Base-by-base conservation (phyloP, 148 eudicot species). In the Heliosperma pusillum region DNA sequence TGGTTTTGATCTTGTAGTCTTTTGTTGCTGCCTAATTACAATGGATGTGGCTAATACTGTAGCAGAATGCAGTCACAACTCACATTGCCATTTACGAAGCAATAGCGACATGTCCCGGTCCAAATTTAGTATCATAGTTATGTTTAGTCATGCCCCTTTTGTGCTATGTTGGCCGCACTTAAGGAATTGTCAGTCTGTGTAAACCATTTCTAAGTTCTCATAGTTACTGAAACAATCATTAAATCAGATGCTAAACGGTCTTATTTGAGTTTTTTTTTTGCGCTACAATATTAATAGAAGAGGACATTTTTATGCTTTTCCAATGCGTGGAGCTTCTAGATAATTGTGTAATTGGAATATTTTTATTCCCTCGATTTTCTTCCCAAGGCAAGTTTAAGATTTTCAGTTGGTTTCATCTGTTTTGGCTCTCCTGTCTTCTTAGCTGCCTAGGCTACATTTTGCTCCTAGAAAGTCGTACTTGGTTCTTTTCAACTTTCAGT, bases 341-440 rank as follows among this genome's bases (percentile, higher is more conserved):
- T 50, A 50, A 50, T 50, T 50, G 55, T 13, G 17, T 12, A 50
- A 12, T 50, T 50, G 55, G 55, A 50, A 50, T 50, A 50, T 50
- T 50, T 50, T 50, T 3, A 50, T 50, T 50, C 13, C 55, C 55
- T 50, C 55, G 53, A 50, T 50, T 50, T 50, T 50, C 55, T 16
- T 15, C 55, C 12, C 15, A 1, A 50, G 55, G 55, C 29, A 29
- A 27, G 69, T 42, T 50, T 59, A 26, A 33, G 27, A 24, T 53
- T 62, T 53, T 24, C 19, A 42, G 62, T 7, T 63, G 52, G 55
- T 70, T n/a, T 25, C 22, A 12, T 66, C 30, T 45, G 55, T 55
- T 76, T 75, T 75, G 26, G 52, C 67, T 55, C 26, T 73, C 22
- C 21, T 59, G 20, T 74, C 29, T 57, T 47, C 55, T 7, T 47